Evolutionary conservation across 2,329 filamentous ascomycete genomes (phyloP).

Genomic region (Ilyonectria robusta): DNA sequence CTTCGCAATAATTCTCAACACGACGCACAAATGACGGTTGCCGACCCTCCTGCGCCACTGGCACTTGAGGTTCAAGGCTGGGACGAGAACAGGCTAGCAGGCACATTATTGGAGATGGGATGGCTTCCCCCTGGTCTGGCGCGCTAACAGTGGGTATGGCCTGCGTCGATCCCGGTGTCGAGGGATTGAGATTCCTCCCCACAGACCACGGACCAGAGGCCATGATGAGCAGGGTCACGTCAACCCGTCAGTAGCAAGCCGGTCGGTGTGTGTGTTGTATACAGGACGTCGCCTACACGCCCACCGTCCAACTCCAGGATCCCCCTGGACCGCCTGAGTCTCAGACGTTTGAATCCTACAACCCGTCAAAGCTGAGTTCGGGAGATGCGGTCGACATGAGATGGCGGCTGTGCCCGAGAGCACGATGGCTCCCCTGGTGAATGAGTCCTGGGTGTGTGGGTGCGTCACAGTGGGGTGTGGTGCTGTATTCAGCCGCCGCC

Average conservation of each 20-base stretch:
- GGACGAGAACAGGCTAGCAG: neutral
- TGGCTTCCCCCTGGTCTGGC: neutral
- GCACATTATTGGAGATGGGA: constrained; percentile 6
- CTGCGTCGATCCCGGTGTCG: constrained; percentile 26
- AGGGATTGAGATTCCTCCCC: neutral
- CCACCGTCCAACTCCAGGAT: constrained; percentile 14
- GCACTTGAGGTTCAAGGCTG: constrained; percentile 2
- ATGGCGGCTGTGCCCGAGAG: constrained; percentile 9
- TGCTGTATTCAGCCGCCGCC: constrained; percentile 30
- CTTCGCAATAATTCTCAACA: constrained; percentile 7
- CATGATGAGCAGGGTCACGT: neutral
- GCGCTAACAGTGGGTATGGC: constrained; percentile 24
- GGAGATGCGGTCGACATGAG: constrained; percentile 7
- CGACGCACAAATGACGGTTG: constrained; percentile 13
- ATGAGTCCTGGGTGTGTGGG: constrained; percentile 13
- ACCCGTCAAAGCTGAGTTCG: constrained; percentile 10
- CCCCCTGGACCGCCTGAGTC: constrained; percentile 8
- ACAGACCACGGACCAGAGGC: constrained; percentile 12
- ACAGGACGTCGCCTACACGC: constrained; percentile 7
- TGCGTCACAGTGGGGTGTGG: constrained; percentile 20
- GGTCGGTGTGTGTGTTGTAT: neutral
- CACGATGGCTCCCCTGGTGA: constrained; percentile 1
- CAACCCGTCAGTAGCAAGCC: neutral
- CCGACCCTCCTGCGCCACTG: constrained; percentile 1
- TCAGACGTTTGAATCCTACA: constrained; percentile 13